Evolutionary conservation across 2,329 filamentous ascomycete genomes (phyloP).

Genomic region (Eutypa lata): DNA sequence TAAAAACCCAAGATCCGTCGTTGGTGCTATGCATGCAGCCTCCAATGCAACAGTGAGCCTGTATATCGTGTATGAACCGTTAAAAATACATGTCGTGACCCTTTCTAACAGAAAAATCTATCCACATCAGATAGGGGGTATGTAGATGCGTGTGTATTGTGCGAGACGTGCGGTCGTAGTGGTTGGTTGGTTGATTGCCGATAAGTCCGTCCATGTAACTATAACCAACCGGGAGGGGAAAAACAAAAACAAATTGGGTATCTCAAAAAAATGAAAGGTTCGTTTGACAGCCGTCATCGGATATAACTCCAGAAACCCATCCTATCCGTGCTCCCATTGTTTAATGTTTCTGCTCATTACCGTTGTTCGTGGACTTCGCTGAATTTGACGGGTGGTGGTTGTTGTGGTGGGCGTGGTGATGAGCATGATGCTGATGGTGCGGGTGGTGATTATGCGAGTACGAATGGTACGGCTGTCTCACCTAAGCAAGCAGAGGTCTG

Average conservation of each 20-base stretch:
- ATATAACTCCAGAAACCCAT: no score
- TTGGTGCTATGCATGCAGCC: no score
- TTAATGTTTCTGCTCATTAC: constrained; percentile 24
- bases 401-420: constrained; percentile 3
- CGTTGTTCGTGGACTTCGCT: constrained; percentile 13
- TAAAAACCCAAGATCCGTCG: no score
- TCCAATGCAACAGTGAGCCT: no score
- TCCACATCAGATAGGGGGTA: no score
- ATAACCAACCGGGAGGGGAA: background rate
- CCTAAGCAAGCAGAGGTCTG: constrained; percentile 11
- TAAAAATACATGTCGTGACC: no score
- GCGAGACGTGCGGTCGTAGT: no score
- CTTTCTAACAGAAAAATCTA: no score
- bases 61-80: no score
- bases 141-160: no score
- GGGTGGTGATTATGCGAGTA: constrained; percentile 12
- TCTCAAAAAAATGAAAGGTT: background rate
- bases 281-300: background rate
- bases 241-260: background rate
- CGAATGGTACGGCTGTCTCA: constrained; percentile 17
- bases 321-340: no score
- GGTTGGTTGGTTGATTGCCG: no score
- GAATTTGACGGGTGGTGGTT: constrained; percentile 18
- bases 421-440: constrained; percentile 4
- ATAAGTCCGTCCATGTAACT: background rate